Percentiles rank a stretch among this genome's conserved stretches.
These are phyloP conservation scores for Hypoxylon crocopeplum DNA, from an alignment of 495 filamentous ascomycete genomes.

Conservation along the genomic window DNA sequence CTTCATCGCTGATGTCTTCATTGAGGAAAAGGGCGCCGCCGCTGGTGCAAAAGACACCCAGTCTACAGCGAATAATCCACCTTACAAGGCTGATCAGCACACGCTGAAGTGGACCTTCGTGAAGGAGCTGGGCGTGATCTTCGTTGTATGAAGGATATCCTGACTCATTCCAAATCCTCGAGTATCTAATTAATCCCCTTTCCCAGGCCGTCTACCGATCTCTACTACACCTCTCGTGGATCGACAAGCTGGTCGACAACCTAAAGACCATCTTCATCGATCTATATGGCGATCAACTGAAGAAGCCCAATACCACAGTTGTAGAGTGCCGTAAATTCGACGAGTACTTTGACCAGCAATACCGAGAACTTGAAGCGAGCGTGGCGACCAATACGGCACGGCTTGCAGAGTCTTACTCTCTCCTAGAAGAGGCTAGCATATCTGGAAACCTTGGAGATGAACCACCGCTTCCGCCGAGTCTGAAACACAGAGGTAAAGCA, in stretches of 20 bases:
- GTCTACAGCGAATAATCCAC: conserved; percentile 65
- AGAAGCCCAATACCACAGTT: conserved; percentile 76
- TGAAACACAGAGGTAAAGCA: conserved; percentile 40
- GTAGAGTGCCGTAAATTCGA: conserved; percentile 81
- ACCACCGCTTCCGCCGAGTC: conserved; percentile 52
- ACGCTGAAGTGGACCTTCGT: conserved; percentile 91
- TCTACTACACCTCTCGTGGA: conserved; percentile 92
- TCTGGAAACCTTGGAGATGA: conserved; percentile 48
- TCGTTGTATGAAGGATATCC: conserved; percentile 73
- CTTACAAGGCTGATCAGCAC: conserved; percentile 91
- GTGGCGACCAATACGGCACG: conserved; percentile 40
- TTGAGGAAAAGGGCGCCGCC: conserved; percentile 81
- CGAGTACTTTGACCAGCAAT: conserved; percentile 91
- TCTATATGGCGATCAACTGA: conserved; percentile 86
- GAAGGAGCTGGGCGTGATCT: conserved; percentile 93
- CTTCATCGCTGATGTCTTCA: conserved; percentile 95
- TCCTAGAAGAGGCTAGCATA: conserved; percentile 50
- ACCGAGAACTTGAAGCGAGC: conserved; percentile 76
- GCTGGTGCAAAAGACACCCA: conserved; percentile 63
- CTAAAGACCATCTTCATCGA: conserved; percentile 88
- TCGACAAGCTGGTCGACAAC: conserved; percentile 95
- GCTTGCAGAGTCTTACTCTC: conserved; percentile 43
- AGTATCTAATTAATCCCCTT: conserved; percentile 7
- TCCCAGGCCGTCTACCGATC: conserved; percentile 93
- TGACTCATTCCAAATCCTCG: not conserved